Evolutionary conservation across 768 basidiomycete genomes (phyloP).

Genomic region (Naganishia randhawae): DNA sequence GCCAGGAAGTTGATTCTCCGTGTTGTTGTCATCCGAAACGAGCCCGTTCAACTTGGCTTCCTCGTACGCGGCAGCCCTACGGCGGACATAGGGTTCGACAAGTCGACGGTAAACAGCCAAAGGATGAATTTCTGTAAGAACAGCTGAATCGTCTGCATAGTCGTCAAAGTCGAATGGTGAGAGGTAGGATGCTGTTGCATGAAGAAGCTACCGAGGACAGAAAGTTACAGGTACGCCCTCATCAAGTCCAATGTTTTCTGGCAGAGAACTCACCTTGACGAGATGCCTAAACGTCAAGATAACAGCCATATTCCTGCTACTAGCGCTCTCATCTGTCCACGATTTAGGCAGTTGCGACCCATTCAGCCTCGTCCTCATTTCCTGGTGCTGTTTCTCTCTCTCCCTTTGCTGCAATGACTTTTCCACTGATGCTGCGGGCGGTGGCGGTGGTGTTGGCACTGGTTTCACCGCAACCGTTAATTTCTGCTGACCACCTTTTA

Average conservation of each 20-base stretch:
- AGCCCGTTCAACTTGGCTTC: conserved; percentile 23
- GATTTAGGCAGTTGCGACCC: conserved; percentile 41
- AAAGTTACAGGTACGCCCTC: too few relatives aligned
- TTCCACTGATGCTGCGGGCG: conserved; percentile 26
- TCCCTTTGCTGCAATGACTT: conserved; percentile 11
- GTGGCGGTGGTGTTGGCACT: neutral
- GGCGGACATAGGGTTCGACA: conserved; percentile 38
- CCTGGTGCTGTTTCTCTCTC: conserved; percentile 12
- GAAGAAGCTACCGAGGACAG: conserved; percentile 36
- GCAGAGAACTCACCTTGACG: conserved; percentile 43
- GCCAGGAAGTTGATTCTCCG: conserved; percentile 11
- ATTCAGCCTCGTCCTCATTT: conserved; percentile 26
- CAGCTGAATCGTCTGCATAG: conserved; percentile 44
- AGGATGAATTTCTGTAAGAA: conserved; percentile 46
- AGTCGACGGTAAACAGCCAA: conserved; percentile 47
- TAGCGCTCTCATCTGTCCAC: conserved; percentile 44
- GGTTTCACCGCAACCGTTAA: conserved; percentile 18
- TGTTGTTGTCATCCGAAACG: neutral
- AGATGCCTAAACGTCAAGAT: conserved; percentile 49
- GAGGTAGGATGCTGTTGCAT: conserved; percentile 42
- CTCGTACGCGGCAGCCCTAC: conserved; percentile 24
- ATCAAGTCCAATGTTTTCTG: too few relatives aligned
- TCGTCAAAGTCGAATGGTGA: conserved; percentile 48
- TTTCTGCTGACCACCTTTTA: conserved; percentile 33
- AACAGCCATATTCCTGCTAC: conserved; percentile 46